Percentiles rank a stretch among this genome's conserved stretches.
These are phyloP conservation scores for Heterobasidion occidentale DNA, from an alignment of 1,284 basidiomycete species.

Conservation along the genomic window DNA sequence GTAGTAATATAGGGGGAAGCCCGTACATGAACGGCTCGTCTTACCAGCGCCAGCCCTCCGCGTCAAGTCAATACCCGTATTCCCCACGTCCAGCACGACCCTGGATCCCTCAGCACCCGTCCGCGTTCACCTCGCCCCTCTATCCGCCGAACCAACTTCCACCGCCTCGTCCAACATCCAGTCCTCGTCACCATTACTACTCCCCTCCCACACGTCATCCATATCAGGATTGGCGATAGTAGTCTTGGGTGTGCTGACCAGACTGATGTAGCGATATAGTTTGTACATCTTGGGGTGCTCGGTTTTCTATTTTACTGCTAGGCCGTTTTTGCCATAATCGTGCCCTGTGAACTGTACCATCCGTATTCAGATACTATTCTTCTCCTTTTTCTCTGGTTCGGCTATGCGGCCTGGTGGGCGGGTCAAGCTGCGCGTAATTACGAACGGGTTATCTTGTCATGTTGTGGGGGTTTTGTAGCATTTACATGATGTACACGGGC, in stretches of 20 bases:
- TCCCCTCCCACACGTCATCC: background rate
- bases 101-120: background rate
- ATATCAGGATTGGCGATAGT: background rate
- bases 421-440: no score
- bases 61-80: background rate
- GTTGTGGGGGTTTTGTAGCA: no score
- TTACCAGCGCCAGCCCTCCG: conserved; percentile 6
- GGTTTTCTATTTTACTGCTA: background rate
- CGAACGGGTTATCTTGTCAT: no score
- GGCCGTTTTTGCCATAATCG: no score
- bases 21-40: conserved; percentile 11
- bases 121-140: background rate
- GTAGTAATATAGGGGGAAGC: conserved; percentile 12
- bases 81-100: background rate
- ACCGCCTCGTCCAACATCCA: background rate
- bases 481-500: no score
- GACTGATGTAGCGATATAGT: background rate
- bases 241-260: background rate
- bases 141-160: no score
- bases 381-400: no score
- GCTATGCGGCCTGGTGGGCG: no score
- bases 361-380: no score
- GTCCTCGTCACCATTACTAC: background rate
- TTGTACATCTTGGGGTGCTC: background rate
- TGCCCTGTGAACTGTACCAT: no score